Percentiles rank a stretch among this genome's conserved stretches.
Conservation (phyloP, 2,329 filamentous ascomycete species). For the Ophiostoma quercus region DNA sequence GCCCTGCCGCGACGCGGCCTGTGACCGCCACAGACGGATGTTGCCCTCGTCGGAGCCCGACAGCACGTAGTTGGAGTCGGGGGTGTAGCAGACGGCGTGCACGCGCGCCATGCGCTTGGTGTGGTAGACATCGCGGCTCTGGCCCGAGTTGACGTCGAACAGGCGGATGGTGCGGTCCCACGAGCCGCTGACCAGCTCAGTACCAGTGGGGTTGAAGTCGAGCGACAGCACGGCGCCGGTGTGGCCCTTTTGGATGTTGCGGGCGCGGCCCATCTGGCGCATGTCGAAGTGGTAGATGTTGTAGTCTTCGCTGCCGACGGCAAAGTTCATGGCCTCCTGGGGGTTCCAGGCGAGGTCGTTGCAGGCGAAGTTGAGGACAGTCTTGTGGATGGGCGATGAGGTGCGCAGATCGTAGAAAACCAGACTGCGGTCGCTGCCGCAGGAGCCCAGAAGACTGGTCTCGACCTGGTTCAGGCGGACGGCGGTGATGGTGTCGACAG, state of each 20-base stretch:
- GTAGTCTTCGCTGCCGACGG: conserved; percentile 89
- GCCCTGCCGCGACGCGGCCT: conserved; percentile 76
- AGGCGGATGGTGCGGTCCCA: conserved; percentile 85
- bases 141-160: conserved; percentile 74
- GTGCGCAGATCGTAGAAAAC: conserved; percentile 91
- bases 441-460: conserved; percentile 81
- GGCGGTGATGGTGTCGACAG: conserved; percentile 73
- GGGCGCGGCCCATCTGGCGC: conserved; percentile 42
- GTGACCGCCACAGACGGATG: conserved; percentile 75
- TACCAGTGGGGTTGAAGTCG: conserved; percentile 88
- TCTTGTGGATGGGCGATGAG: conserved; percentile 73
- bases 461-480: conserved; percentile 91
- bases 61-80: conserved; percentile 83
- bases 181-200: conserved; percentile 84
- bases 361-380: conserved; percentile 72
- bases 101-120: conserved; percentile 97
- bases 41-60: conserved; percentile 94
- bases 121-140: conserved; percentile 90
- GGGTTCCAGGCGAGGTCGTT: conserved; percentile 91
- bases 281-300: conserved; percentile 92
- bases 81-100: conserved; percentile 50
- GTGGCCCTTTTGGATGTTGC: conserved; percentile 30
- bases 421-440: conserved; percentile 77
- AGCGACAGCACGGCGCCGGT: conserved; percentile 84
- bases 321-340: conserved; percentile 66